phyloP scores from a whole-genome alignment of 805 yeast genomes.

The Pichia manshurica region DNA sequence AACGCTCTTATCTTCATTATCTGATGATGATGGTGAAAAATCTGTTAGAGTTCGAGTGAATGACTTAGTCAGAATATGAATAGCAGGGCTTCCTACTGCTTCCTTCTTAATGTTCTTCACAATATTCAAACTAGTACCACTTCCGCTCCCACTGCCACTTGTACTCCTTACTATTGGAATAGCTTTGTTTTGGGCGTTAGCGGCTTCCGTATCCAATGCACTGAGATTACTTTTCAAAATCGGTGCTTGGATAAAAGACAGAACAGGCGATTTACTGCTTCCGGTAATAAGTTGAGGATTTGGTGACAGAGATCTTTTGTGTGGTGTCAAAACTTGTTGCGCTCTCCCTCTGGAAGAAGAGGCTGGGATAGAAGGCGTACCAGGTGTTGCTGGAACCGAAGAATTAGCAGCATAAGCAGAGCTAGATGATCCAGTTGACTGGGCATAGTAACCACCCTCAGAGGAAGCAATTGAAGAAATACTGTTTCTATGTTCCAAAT shows the following conservation, averaged over 20 bases:
- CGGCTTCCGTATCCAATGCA: background rate
- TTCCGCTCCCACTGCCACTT: background rate
- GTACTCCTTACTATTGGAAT: background rate
- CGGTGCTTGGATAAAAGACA: slow-evolving; percentile 24
- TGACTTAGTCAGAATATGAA: slow-evolving; percentile 23
- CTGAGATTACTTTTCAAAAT: slow-evolving; percentile 19
- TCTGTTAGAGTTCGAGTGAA: slow-evolving; percentile 19
- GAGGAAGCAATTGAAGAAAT: slow-evolving; percentile 42
- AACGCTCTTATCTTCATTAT: slow-evolving; percentile 53
- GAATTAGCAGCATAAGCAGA: slow-evolving; percentile 16
- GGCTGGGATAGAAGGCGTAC: slow-evolving; percentile 20
- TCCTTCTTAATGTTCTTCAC: background rate
- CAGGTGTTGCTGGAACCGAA: slow-evolving; percentile 14
- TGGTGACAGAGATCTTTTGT: slow-evolving; percentile 31
- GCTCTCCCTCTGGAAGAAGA: slow-evolving; percentile 17
- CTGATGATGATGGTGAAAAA: slow-evolving; percentile 57
- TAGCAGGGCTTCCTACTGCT: slow-evolving; percentile 20
- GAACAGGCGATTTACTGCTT: slow-evolving; percentile 18
- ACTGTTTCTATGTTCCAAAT: slow-evolving; percentile 47
- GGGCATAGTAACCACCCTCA: slow-evolving; percentile 27
- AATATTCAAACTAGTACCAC: background rate
- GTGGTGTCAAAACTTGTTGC: slow-evolving; percentile 20
- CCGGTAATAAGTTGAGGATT: slow-evolving; percentile 11
- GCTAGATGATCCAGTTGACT: slow-evolving; percentile 17
- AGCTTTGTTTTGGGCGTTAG: background rate